These are phyloP conservation scores for Pelargonium cotyledonis DNA, from an alignment of 441 rosid species.

Conservation along the genomic window DNA sequence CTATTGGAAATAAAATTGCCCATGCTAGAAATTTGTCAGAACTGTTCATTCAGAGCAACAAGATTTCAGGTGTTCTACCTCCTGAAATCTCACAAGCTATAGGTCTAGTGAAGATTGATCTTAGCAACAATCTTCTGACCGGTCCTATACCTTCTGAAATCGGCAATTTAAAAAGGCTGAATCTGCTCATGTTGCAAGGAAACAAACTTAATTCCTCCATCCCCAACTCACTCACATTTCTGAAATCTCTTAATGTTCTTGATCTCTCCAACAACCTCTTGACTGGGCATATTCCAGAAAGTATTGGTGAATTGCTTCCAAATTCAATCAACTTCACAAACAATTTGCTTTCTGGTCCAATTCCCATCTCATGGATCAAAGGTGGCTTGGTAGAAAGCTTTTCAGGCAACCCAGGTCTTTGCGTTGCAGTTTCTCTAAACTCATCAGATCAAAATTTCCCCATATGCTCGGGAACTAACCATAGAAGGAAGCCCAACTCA, in stretches of 20 bases:
- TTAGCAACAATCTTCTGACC: constrained; percentile 62
- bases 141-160: constrained; percentile 81
- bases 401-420: constrained; percentile 76
- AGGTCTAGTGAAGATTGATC: constrained; percentile 81
- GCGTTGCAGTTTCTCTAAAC: constrained; percentile 44
- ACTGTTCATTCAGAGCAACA: constrained; percentile 67
- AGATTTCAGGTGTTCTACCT: constrained; percentile 62
- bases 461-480: constrained; percentile 39
- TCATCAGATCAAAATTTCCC: constrained; percentile 49
- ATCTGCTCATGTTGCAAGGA: constrained; percentile 61
- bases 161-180: constrained; percentile 62
- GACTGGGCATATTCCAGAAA: constrained; percentile 69
- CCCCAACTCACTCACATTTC: constrained; percentile 55
- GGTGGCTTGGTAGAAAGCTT: constrained; percentile 79
- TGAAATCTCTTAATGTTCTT: constrained; percentile 75
- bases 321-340: constrained; percentile 72
- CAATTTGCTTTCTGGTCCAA: constrained; percentile 79
- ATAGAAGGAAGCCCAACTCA: constrained; percentile 45
- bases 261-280: constrained; percentile 74
- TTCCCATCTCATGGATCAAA: constrained; percentile 56
- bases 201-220: constrained; percentile 61
- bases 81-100: constrained; percentile 56
- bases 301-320: constrained; percentile 54
- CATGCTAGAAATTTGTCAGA: constrained; percentile 75
- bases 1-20: constrained; percentile 43